Conservation (phyloP, 2,329 filamentous ascomycete species). For the Monosporascus sp. region DNA sequence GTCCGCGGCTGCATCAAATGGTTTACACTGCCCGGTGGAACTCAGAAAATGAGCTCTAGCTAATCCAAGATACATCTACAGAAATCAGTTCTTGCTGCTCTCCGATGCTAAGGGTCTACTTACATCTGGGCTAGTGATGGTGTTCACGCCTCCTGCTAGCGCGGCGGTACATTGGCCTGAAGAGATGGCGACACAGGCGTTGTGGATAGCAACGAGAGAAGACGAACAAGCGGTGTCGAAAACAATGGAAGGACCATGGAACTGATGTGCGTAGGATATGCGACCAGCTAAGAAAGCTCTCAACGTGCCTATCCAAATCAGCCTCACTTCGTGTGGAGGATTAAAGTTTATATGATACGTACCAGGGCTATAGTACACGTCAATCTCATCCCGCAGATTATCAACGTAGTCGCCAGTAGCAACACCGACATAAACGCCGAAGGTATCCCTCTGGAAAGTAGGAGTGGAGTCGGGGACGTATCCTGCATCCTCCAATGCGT, state of each 20-base stretch:
- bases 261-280: slow-evolving; percentile 21
- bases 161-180: slow-evolving; percentile 11
- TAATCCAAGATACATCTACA: slow-evolving; percentile 13
- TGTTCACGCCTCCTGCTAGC: slow-evolving; percentile 14
- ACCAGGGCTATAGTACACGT: slow-evolving; percentile 23
- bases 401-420: slow-evolving; percentile 23
- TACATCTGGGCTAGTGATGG: slow-evolving; percentile 13
- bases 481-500: slow-evolving; percentile 16
- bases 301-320: slow-evolving; percentile 4
- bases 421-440: slow-evolving; percentile 26
- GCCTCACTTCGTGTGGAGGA: not conserved
- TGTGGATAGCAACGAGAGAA: slow-evolving; percentile 23
- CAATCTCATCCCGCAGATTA: slow-evolving; percentile 21
- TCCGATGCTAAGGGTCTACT: not conserved
- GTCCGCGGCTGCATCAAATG: slow-evolving; percentile 8
- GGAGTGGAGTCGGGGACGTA: slow-evolving; percentile 18
- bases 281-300: slow-evolving; percentile 14
- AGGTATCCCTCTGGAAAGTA: slow-evolving; percentile 13
- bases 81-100: not conserved
- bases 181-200: slow-evolving; percentile 16
- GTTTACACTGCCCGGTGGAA: slow-evolving; percentile 6
- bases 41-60: slow-evolving; percentile 10
- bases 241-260: slow-evolving; percentile 19
- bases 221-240: slow-evolving; percentile 28
- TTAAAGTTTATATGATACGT: not conserved